Evolutionary conservation across 2,329 filamentous ascomycete species (phyloP), one percentile per base, ranked within the genome.

Genomic region (Aspergillus fischeri): DNA sequence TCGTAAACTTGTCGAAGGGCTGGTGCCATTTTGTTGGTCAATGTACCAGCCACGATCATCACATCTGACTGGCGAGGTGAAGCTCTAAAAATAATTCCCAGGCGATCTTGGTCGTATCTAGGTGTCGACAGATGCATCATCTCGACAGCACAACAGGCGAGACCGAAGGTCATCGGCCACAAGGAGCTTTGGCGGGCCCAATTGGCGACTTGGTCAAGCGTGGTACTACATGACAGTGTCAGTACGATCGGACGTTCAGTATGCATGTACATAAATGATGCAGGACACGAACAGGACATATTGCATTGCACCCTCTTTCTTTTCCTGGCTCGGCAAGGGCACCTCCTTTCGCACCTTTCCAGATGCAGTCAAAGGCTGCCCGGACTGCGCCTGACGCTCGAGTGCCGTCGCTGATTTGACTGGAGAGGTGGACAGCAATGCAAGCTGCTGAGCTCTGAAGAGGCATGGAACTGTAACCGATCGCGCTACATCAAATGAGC

Each of bases 11-110:
- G 90, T 75, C 92, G 83, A 70, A 96, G 80, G 35, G 92, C 92
- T 2, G 92, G 91, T 1, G 91, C 91, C 92, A 96, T 96, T 81
- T 96, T 96, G 82, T 96, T 96, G 66, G 91, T 95, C 60, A 96
- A 83, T 29, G 92, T 96, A 58, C 92, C 92, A 27, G 92, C 91
- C 24, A 96, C 91, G 68, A 96, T 94, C 91, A 96, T 94, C 64
- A 95, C 88, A 75, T 96, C 91, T 59, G 90, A 90, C 76, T 95
- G 91, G 63, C 91, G 87, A 1, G 91, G 91, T 14, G 90, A 93
- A 57, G 90, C 91, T 66, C 91, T 87, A 84, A 94, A 95, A 73
- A 95, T 94, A 73, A 95, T 94, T 63, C 91, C 91, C 58, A 93
- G 81, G 38, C 91, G 86, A 77, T 95, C 91, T 75, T 95, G 91